Percentiles rank a stretch among this genome's conserved stretches.
These are phyloP conservation scores for Neurospora sp. DNA, from an alignment of 495 filamentous ascomycete species.

Conservation along the genomic window DNA sequence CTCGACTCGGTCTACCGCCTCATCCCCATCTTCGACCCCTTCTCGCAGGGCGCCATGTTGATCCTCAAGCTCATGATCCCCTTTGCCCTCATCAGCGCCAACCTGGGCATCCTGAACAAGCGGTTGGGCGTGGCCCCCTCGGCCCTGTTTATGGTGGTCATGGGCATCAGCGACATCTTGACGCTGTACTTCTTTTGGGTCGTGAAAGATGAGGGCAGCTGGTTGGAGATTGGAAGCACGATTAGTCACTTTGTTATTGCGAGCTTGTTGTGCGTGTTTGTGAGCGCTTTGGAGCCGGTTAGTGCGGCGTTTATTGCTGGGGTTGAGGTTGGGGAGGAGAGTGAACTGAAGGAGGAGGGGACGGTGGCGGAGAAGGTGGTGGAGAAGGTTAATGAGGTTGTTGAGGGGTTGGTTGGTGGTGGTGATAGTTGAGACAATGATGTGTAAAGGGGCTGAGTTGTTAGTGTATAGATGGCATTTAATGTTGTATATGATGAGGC, in stretches of 20 bases:
- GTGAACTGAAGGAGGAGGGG: conserved; percentile 1
- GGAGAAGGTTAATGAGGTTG: conserved; percentile 14
- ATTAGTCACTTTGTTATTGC: conserved; percentile 94
- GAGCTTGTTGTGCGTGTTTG: conserved; percentile 80
- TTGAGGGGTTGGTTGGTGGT: conserved; percentile 2
- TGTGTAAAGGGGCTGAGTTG: background rate
- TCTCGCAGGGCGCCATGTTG: conserved; percentile 80
- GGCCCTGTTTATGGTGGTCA: conserved; percentile 89
- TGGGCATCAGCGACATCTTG: conserved; percentile 83
- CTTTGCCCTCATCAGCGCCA: conserved; percentile 86
- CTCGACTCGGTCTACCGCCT: conserved; percentile 84
- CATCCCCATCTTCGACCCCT: conserved; percentile 90
- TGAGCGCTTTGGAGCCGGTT: conserved; percentile 75
- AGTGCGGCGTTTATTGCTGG: conserved; percentile 78
- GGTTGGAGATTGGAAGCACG: conserved; percentile 94
- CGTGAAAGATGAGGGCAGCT: conserved; percentile 89
- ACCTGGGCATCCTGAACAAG: conserved; percentile 87
- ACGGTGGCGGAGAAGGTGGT: conserved; percentile 13
- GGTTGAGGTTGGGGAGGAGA: conserved; percentile 52
- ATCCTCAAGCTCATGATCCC: conserved; percentile 88
- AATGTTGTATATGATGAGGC: background rate
- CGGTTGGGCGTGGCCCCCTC: conserved; percentile 70
- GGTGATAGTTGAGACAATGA: background rate
- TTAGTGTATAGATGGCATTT: background rate
- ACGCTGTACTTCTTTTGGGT: conserved; percentile 98